A percentile compares a stretch with the other conserved stretches of the same genome.
phyloP scores from a whole-genome alignment of 1,284 basidiomycete genomes.

The Mycosarcoma maydis region DNA sequence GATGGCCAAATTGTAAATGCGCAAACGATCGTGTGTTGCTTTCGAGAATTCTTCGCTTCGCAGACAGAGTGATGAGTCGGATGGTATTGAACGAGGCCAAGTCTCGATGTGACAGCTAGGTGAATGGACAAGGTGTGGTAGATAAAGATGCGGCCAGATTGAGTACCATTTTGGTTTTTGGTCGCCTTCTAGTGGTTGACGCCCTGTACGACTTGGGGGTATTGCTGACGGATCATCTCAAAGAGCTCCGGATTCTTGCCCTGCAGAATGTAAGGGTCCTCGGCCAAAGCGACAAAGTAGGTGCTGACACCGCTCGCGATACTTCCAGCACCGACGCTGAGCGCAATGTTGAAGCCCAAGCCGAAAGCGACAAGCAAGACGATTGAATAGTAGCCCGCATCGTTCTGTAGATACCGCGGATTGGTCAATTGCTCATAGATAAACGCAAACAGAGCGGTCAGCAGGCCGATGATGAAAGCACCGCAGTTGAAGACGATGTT shows the following conservation, averaged over 20 bases:
- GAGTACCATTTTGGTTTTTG: too few relatives aligned
- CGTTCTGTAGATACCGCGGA: slow-evolving; percentile 57
- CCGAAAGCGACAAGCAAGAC: slow-evolving; percentile 61
- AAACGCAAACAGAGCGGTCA: slow-evolving; percentile 82
- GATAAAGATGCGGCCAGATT: too few relatives aligned
- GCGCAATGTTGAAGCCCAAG: slow-evolving; percentile 66
- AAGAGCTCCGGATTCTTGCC: slow-evolving; percentile 54
- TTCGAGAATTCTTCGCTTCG: too few relatives aligned
- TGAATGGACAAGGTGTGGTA: too few relatives aligned
- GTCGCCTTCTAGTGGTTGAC: slow-evolving; percentile 40
- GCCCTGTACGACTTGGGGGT: slow-evolving; percentile 66
- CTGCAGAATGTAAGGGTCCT: slow-evolving; percentile 54
- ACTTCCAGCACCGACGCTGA: slow-evolving; percentile 64
- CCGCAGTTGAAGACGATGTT: slow-evolving; percentile 70
- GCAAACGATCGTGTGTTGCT: too few relatives aligned
- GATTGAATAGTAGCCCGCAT: slow-evolving; percentile 47
- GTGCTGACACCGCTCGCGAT: slow-evolving; percentile 65
- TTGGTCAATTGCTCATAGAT: slow-evolving; percentile 74
- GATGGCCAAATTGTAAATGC: slow-evolving; percentile 25
- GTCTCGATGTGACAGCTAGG: too few relatives aligned
- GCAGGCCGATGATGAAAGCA: slow-evolving; percentile 79
- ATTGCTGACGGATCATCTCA: slow-evolving; percentile 58
- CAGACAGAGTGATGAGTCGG: too few relatives aligned
- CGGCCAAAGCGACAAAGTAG: slow-evolving; percentile 66
- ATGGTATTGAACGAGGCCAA: background rate